Base-by-base conservation (phyloP, 352 stramenopile species). In the Halophytophthora polymorphica region DNA sequence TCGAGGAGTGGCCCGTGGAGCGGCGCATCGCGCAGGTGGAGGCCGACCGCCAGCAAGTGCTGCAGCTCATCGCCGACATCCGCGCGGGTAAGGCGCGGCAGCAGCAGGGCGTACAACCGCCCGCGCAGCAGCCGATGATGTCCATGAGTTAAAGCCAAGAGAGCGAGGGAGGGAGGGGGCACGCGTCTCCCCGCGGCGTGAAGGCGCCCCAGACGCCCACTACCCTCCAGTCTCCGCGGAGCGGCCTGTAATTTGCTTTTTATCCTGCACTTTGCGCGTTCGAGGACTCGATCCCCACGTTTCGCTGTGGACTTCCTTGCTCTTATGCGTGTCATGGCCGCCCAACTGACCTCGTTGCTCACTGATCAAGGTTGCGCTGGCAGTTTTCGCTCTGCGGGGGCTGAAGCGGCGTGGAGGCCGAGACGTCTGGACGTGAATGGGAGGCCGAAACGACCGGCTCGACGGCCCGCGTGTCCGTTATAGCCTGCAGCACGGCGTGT, bases 21-120 rank as follows among this genome's bases (percentile, higher is more conserved):
- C 66, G 78, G 34, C 82, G 84, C 48, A 87, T 95, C 37, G 82
- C 82, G 36, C 82, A 93, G 61, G 65, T 92, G 41, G 84, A 95
- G 54, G 61, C 66, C 12, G 82, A 95, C 40, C 68, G 84, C 18
- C 69, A 83, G 61, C 70, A 90, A 36, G 81, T 90, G 12, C 53
- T 93, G 53, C 67, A 88, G 55, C 68, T 95, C 25, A 88, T 95
- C 37, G 75, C 75, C 11, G 66, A 83, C 22, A 88, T 93, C 45
- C 79, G 81, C 25, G 79, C 74, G 8, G 56, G 72, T 21, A 88
- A 85, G 45, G 70, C 61, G 48, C 57, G 64, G 22, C 67, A 71
- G 31, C 60, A 72, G 46, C 66, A 71, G 45, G 17, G 58, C 34
- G 34, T 69, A 57, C 58, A 70, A 64, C 40, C 56, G 35, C 56